Percentiles rank a stretch among this genome's conserved stretches.
Evolutionary conservation across 768 basidiomycete genomes (phyloP).

Genomic region (Phlebiopsis flavidoalba): DNA sequence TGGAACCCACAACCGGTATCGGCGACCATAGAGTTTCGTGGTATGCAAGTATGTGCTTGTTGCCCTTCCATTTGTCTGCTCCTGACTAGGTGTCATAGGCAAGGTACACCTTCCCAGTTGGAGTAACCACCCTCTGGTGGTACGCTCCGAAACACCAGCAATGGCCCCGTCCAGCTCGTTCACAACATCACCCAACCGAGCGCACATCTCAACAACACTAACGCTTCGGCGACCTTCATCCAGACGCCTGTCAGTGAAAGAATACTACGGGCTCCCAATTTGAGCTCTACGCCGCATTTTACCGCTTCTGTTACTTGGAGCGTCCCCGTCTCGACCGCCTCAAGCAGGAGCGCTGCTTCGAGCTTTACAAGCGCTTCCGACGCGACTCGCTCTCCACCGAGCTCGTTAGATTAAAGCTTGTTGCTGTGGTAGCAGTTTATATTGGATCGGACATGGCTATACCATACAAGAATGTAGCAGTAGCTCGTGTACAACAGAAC

Average conservation of each 20-base stretch:
- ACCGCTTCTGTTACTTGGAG: neutral
- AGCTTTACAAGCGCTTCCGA: neutral
- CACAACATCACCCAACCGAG: neutral
- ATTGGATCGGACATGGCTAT: no score
- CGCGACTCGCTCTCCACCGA: no score
- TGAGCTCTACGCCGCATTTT: neutral
- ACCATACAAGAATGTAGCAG: no score
- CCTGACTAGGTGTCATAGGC: slow-evolving; percentile 30
- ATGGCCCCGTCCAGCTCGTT: neutral
- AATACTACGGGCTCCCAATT: neutral
- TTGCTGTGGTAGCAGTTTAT: no score
- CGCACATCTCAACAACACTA: neutral
- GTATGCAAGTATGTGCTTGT: slow-evolving; percentile 31
- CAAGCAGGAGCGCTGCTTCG: neutral
- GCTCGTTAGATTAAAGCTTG: no score
- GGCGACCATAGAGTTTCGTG: slow-evolving; percentile 61
- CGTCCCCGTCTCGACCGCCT: neutral
- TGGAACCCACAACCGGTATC: slow-evolving; percentile 53
- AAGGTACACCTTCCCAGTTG: slow-evolving; percentile 69
- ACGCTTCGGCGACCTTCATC: neutral
- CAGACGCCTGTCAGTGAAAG: neutral
- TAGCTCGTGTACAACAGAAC: no score
- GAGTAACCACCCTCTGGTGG: slow-evolving; percentile 57
- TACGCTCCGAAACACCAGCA: slow-evolving; percentile 26
- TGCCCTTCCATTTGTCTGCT: neutral